Evolutionary conservation across 2,329 filamentous ascomycete genomes (phyloP).

Genomic region (Lojkania enalia): DNA sequence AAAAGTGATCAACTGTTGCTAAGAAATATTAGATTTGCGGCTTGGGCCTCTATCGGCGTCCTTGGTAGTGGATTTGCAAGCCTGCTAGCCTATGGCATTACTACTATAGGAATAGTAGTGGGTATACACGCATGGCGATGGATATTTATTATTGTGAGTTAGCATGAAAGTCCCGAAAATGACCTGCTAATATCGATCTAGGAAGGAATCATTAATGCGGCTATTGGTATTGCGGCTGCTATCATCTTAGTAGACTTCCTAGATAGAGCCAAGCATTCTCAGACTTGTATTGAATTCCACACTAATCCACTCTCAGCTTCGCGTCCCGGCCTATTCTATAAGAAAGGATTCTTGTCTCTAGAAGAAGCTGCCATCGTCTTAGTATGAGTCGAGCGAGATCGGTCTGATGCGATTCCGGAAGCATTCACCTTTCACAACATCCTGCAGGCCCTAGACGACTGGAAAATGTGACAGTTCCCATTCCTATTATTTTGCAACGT

Average conservation of each 20-base stretch:
- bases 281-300: too few relatives aligned
- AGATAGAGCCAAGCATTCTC: slow-evolving; percentile 21
- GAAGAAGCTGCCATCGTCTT: slow-evolving; percentile 33
- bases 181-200: background rate
- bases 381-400: slow-evolving; percentile 31
- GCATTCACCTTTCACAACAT: slow-evolving; percentile 29
- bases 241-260: slow-evolving; percentile 34
- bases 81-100: slow-evolving; percentile 6
- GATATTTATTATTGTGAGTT: slow-evolving; percentile 8
- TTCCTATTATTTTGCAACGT: slow-evolving; percentile 19
- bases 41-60: slow-evolving; percentile 8
- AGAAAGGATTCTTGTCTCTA: slow-evolving; percentile 29
- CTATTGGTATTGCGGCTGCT: slow-evolving; percentile 25
- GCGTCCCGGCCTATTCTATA: slow-evolving; percentile 15
- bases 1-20: background rate
- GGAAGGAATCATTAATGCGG: slow-evolving; percentile 13
- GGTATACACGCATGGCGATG: slow-evolving; percentile 2
- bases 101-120: slow-evolving; percentile 2
- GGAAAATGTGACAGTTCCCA: slow-evolving; percentile 23
- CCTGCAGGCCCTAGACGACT: slow-evolving; percentile 14
- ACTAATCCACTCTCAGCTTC: slow-evolving; percentile 2
- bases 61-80: slow-evolving; percentile 5
- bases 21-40: slow-evolving; percentile 2
- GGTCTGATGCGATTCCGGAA: slow-evolving; percentile 32
- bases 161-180: too few relatives aligned